Evolutionary conservation across 2,329 filamentous ascomycete genomes (phyloP), one percentile per base, ranked within the genome.

Genomic region (Hymenoscyphus scutula): DNA sequence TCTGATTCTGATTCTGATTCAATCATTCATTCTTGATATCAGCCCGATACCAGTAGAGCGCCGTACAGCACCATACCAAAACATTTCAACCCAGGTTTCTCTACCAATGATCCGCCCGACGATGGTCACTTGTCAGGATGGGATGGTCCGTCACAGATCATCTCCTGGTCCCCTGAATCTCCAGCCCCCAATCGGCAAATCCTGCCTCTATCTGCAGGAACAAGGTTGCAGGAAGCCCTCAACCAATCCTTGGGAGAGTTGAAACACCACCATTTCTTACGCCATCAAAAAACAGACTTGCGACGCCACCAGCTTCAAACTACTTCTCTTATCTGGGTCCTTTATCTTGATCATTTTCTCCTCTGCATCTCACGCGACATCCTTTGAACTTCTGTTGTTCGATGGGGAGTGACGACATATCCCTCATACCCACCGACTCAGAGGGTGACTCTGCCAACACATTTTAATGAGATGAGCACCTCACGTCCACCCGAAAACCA

Each of bases 291-390:
- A 23, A 45, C 5, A 45, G 38, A 45, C 45, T 10, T 51, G 45
- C 45, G 19, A 51, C 45, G 45, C 45, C 45, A 51, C 45, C 45
- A 51, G 45, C 45, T 51, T 51, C 45, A 51, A 51, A 51, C n/a
- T 23, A 23, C 19, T 29, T 29, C 30, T 37, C 34, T 37, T 37
- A 37, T 37, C 34, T 37, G 11, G 11, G 19, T 25, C 19, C 23
- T 19, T 25, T 25, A 51, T 51, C 45, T 51, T 23, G 45, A 51
- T 51, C 19, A 51, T 25, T 19, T n/a, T n/a, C n/a, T n/a, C n/a
- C n/a, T 13, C 6, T 10, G 19, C 45, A 25, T 8, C 19, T 5
- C 34, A 37, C 34, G 34, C 34, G 34, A 37, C 34, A 17, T 37
- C 17, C 34, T 37, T 37, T 37, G 34, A 13, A 37, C 34, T 37